These are phyloP conservation scores for Aphanomyces stellatus DNA, from an alignment of 352 stramenopile species.

Conservation along the genomic window DNA sequence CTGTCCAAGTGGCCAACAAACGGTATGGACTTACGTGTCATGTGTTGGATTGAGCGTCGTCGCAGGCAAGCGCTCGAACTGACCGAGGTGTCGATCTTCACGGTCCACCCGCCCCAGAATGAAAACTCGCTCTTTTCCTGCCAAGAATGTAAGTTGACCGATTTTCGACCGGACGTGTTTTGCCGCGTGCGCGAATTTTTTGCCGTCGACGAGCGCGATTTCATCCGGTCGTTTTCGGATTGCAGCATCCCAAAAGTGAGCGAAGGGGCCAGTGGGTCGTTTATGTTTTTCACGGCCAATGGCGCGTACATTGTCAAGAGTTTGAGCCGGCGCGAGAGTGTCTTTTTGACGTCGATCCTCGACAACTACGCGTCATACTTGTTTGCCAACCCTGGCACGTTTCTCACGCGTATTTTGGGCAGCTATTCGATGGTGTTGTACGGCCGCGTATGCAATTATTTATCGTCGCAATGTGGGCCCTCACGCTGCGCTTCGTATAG, in stretches of 20 bases:
- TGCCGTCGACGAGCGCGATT: slow-evolving; percentile 44
- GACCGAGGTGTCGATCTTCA: slow-evolving; percentile 28
- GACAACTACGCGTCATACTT: slow-evolving; percentile 57
- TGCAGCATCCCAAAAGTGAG: slow-evolving; percentile 69
- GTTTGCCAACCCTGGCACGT: slow-evolving; percentile 38
- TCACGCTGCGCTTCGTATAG: not conserved
- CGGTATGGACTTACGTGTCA: not conserved
- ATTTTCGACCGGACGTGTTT: slow-evolving; percentile 47
- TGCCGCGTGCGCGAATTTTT: slow-evolving; percentile 40
- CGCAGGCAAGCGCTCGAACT: slow-evolving; percentile 18
- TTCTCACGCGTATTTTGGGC: slow-evolving; percentile 74
- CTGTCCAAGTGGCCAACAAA: slow-evolving; percentile 31
- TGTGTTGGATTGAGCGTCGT: too few relatives aligned
- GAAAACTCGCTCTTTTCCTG: slow-evolving; percentile 25
- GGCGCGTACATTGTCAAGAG: slow-evolving; percentile 79
- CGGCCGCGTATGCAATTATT: slow-evolving; percentile 22
- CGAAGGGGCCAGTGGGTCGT: slow-evolving; percentile 68
- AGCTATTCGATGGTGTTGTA: slow-evolving; percentile 79
- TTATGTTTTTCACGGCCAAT: slow-evolving; percentile 77
- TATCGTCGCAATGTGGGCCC: not conserved
- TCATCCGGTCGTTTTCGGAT: slow-evolving; percentile 42
- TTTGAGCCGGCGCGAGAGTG: slow-evolving; percentile 42
- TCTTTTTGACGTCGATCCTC: slow-evolving; percentile 60
- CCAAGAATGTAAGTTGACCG: slow-evolving; percentile 54
- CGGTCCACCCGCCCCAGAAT: slow-evolving; percentile 30